phyloP scores from a whole-genome alignment of 2,329 filamentous ascomycete species.

The Emmonsiellopsis sp. region DNA sequence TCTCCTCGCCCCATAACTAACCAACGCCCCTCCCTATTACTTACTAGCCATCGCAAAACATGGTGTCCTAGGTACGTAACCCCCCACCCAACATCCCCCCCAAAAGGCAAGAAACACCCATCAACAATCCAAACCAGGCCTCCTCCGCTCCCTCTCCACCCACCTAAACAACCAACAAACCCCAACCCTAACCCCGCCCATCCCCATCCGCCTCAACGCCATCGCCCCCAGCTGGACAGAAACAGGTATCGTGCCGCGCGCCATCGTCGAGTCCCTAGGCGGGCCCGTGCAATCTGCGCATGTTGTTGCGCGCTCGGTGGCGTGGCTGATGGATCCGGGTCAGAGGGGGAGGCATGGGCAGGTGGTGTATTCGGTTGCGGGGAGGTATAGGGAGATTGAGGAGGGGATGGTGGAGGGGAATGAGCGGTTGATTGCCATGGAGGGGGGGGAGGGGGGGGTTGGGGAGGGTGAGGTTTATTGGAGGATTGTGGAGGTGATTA shows the following conservation, averaged over 20 bases:
- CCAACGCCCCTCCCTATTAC: conserved; percentile 1
- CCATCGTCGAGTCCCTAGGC: conserved; percentile 30
- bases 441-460: not conserved
- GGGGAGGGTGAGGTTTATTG: not conserved
- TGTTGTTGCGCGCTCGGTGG: conserved; percentile 42
- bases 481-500: not conserved
- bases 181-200: not conserved
- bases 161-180: conserved; percentile 13
- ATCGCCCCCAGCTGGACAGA: conserved; percentile 49
- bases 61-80: conserved; percentile 42
- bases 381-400: conserved; percentile 47
- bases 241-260: conserved; percentile 39
- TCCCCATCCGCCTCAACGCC: conserved; percentile 48
- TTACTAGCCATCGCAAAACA: conserved; percentile 43
- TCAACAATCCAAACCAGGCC: conserved; percentile 9
- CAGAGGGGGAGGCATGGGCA: conserved; percentile 36
- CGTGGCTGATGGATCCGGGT: conserved; percentile 37
- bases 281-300: conserved; percentile 38
- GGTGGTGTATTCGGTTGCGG: conserved; percentile 42
- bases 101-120: not conserved
- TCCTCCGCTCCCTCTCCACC: conserved; percentile 40
- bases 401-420: conserved; percentile 21
- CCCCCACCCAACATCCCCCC: not conserved
- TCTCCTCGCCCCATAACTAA: not conserved
- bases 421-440: not conserved